Conservation (phyloP, 176 grass and related monocot species). For the Bromus sterilis region DNA sequence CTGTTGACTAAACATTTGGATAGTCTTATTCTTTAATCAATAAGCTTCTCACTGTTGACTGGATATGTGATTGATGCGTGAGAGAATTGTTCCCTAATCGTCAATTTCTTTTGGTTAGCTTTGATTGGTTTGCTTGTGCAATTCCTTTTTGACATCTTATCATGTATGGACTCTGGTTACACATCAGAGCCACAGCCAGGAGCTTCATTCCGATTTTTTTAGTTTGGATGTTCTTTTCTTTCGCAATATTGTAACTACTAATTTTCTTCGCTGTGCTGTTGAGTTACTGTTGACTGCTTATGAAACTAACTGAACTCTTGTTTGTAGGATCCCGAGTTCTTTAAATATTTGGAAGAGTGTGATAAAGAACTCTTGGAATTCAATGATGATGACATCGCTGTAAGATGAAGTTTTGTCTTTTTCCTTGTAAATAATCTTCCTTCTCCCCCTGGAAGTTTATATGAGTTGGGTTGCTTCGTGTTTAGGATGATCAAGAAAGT, state of each 20-base stretch:
- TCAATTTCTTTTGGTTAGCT: neutral
- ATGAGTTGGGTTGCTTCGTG: neutral
- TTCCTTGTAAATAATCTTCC: neutral
- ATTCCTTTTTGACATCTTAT: neutral
- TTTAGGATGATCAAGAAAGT: constrained; percentile 47
- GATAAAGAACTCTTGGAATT: constrained; percentile 82
- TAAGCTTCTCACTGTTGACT: neutral
- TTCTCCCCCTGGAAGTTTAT: constrained; percentile 1
- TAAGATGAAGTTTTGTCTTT: constrained; percentile 24
- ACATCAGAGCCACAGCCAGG: neutral
- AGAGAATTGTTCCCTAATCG: neutral
- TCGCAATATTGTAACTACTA: neutral
- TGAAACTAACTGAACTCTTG: constrained; percentile 1
- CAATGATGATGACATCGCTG: constrained; percentile 57
- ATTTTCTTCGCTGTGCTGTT: neutral
- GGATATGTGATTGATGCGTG: neutral
- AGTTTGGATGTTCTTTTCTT: neutral
- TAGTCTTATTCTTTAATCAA: neutral
- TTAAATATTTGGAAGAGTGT: constrained; percentile 67
- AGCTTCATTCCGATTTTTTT: neutral
- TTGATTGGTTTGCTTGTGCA: neutral
- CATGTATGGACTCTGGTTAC: neutral
- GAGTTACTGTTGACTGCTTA: neutral
- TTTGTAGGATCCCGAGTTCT: constrained; percentile 84
- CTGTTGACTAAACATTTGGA: neutral